These are phyloP conservation scores for Brassica carinata DNA, from an alignment of 345 rosid species.

Conservation along the genomic window DNA sequence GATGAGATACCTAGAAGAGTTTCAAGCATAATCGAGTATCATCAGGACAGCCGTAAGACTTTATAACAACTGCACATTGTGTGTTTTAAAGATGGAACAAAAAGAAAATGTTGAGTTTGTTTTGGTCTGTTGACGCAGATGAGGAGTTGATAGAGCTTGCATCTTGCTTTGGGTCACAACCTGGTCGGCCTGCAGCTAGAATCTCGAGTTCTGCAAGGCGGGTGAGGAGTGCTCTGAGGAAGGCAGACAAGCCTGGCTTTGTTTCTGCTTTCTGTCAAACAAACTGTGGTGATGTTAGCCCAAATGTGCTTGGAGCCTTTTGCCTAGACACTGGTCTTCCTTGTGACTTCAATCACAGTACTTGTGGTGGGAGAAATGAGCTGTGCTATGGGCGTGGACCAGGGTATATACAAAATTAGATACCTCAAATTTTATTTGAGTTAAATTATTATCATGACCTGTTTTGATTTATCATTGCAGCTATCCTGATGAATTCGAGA, in stretches of 20 bases:
- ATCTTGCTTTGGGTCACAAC: constrained; percentile 73
- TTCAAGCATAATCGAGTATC: constrained; percentile 57
- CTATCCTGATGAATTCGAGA: constrained; percentile 95
- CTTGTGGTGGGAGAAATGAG: constrained; percentile 93
- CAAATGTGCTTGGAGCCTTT: constrained; percentile 90
- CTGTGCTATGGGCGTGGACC: constrained; percentile 96
- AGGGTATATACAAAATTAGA: constrained; percentile 55
- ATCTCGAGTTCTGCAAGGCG: constrained; percentile 68
- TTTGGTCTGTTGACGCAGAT: constrained; percentile 49
- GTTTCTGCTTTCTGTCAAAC: constrained; percentile 98
- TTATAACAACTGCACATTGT: background rate
- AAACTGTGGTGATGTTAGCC: constrained; percentile 98
- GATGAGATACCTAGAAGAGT: constrained; percentile 70
- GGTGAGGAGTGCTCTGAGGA: constrained; percentile 79
- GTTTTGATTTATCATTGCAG: constrained; percentile 47
- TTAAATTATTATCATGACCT: background rate
- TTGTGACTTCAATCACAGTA: constrained; percentile 98
- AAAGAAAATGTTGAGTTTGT: constrained; percentile 15
- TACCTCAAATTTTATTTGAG: background rate
- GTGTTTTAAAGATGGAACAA: constrained; percentile 16
- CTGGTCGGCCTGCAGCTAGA: constrained; percentile 71
- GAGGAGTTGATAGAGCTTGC: constrained; percentile 89
- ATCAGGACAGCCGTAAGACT: constrained; percentile 55
- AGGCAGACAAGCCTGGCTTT: constrained; percentile 78
- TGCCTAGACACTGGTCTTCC: constrained; percentile 87